These are phyloP conservation scores for Parmelia sp. DNA, from an alignment of 495 filamentous ascomycete species.

Conservation along the genomic window DNA sequence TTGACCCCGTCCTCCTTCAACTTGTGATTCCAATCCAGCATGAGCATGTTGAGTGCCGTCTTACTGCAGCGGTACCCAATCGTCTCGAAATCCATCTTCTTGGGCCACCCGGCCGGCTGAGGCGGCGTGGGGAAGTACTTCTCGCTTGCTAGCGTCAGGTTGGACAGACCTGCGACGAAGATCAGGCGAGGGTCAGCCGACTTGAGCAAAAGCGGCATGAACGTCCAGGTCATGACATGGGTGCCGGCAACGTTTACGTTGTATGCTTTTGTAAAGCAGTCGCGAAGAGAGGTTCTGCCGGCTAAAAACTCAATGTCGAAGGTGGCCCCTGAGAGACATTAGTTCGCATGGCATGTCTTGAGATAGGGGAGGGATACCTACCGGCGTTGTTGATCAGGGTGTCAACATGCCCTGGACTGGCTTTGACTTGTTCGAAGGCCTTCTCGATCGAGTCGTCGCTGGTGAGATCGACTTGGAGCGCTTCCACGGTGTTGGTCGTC, in stretches of 20 bases:
- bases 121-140: conserved; percentile 23
- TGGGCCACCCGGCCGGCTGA: conserved; percentile 41
- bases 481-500: conserved; percentile 25
- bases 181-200: conserved; percentile 43
- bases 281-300: conserved; percentile 37
- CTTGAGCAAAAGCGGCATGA: conserved; percentile 46
- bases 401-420: conserved; percentile 29
- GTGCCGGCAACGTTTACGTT: conserved; percentile 47
- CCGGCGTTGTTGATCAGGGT: conserved; percentile 35
- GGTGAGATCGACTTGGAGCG: conserved; percentile 30
- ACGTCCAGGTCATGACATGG: conserved; percentile 40
- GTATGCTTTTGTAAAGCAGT: conserved; percentile 39
- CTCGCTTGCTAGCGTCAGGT: conserved; percentile 25
- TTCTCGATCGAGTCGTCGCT: conserved; percentile 31
- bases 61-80: conserved; percentile 49
- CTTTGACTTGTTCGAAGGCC: conserved; percentile 29
- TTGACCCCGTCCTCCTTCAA: conserved; percentile 56
- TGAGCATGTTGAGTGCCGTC: conserved; percentile 60
- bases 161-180: conserved; percentile 39
- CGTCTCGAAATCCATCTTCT: conserved; percentile 33
- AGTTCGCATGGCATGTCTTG: neutral
- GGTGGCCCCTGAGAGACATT: conserved; percentile 12
- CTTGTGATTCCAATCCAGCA: conserved; percentile 50
- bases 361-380: neutral
- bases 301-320: conserved; percentile 30